phyloP scores from a whole-genome alignment of 306 rosid genomes.

The Pterocarpus santalinus region DNA sequence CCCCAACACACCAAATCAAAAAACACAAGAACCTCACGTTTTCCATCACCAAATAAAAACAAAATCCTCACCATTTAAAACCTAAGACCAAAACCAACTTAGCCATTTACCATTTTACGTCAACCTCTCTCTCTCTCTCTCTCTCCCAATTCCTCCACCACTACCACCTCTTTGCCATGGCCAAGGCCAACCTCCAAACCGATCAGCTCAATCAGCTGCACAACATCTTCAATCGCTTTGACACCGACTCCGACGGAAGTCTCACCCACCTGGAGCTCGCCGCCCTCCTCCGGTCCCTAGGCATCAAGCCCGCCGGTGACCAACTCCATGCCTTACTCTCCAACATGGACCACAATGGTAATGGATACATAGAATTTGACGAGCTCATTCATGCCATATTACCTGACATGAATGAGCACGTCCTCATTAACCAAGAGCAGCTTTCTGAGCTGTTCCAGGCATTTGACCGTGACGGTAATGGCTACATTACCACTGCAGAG shows the following conservation, averaged over 20 bases:
- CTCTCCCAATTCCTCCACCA: neutral
- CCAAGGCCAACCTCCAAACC: slow-evolving; percentile 51
- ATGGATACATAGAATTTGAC: slow-evolving; percentile 80
- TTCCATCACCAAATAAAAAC: neutral
- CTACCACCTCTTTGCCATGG: slow-evolving; percentile 39
- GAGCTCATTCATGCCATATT: slow-evolving; percentile 69
- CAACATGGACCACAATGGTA: slow-evolving; percentile 80
- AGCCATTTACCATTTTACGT: neutral
- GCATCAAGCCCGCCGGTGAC: slow-evolving; percentile 83
- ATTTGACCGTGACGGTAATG: slow-evolving; percentile 89
- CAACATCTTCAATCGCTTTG: slow-evolving; percentile 80
- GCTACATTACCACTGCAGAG: slow-evolving; percentile 76
- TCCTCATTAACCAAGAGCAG: slow-evolving; percentile 81
- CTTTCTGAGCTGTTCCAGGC: slow-evolving; percentile 71
- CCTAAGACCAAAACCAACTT: neutral
- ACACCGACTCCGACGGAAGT: slow-evolving; percentile 92
- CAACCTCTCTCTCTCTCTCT: neutral
- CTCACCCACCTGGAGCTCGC: slow-evolving; percentile 91
- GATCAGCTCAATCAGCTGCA: slow-evolving; percentile 72
- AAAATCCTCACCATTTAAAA: slow-evolving; percentile 21
- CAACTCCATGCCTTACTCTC: slow-evolving; percentile 64
- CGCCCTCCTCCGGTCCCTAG: slow-evolving; percentile 88
- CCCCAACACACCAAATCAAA: neutral
- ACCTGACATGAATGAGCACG: slow-evolving; percentile 59
- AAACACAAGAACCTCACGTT: neutral